Evolutionary conservation across 805 yeast species (phyloP).

Genomic region (Cyberlindnera mississippiensis): DNA sequence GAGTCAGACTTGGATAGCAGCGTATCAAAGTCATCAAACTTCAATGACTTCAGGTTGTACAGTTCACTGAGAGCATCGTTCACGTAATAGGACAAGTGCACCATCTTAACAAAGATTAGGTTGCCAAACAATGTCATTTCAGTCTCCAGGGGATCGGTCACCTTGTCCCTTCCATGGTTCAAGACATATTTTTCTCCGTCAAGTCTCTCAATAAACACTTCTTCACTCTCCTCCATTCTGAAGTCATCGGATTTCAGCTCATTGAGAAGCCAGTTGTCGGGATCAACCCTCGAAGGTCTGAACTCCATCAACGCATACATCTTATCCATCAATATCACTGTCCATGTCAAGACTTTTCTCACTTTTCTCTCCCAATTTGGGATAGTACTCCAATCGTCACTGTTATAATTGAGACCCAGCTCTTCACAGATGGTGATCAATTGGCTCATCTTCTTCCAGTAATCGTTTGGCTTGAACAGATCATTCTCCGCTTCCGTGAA

Average conservation of each 20-base stretch:
- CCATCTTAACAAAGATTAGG: conserved; percentile 25
- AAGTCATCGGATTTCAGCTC: conserved; percentile 21
- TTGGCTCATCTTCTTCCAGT: conserved; percentile 25
- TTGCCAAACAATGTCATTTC: conserved; percentile 18
- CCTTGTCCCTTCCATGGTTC: conserved; percentile 11
- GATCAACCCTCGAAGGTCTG: conserved; percentile 23
- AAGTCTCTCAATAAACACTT: conserved; percentile 18
- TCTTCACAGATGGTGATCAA: conserved; percentile 26
- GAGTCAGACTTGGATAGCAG: conserved; percentile 15
- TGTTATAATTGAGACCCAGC: conserved; percentile 26
- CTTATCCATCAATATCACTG: conserved; percentile 27
- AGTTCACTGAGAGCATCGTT: conserved; percentile 23
- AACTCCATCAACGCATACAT: conserved; percentile 27
- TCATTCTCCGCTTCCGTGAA: conserved; percentile 11
- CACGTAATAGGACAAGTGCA: conserved; percentile 24
- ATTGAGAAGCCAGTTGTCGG: conserved; percentile 27
- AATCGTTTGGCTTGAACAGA: conserved; percentile 14
- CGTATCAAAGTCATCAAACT: conserved; percentile 23
- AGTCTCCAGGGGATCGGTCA: conserved; percentile 2
- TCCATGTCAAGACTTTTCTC: conserved; percentile 26
- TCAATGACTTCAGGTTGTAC: conserved; percentile 24
- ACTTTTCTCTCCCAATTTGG: conserved; percentile 30
- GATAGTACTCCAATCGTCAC: conserved; percentile 25
- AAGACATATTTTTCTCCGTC: conserved; percentile 17
- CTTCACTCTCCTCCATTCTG: conserved; percentile 19